phyloP scores from a whole-genome alignment of 2,329 filamentous ascomycete species.

The Exophiala dermatitidis region DNA sequence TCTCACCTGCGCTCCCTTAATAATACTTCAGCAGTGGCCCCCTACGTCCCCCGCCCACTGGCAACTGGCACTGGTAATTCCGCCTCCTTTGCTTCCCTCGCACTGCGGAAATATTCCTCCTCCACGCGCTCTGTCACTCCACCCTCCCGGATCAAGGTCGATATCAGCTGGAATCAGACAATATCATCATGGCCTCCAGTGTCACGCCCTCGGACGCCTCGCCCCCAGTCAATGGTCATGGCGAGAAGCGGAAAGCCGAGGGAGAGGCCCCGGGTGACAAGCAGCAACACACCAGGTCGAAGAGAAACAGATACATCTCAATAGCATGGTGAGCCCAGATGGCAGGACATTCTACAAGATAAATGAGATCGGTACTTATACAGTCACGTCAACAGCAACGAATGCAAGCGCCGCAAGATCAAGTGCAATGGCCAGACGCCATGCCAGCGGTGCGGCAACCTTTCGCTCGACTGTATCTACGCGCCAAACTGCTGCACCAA shows the following conservation, averaged over 20 bases:
- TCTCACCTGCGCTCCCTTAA: no score
- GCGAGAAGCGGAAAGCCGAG: constrained; percentile 24
- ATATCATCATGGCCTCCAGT: constrained; percentile 13
- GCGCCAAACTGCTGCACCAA: constrained; percentile 62
- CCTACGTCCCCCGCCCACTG: no score
- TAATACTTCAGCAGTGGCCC: no score
- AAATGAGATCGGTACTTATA: background rate
- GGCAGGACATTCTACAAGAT: background rate
- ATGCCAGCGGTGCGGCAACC: constrained; percentile 58
- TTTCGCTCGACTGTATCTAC: constrained; percentile 57
- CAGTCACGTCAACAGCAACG: constrained; percentile 43
- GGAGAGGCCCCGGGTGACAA: constrained; percentile 11
- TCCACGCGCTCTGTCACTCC: constrained; percentile 9
- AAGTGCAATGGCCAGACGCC: constrained; percentile 59
- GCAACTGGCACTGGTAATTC: background rate
- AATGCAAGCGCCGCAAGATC: constrained; percentile 61
- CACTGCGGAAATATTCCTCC: constrained; percentile 21
- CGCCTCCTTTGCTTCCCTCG: background rate
- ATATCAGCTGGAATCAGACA: background rate
- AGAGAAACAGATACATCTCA: constrained; percentile 61
- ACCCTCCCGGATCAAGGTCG: background rate
- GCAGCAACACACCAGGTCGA: constrained; percentile 43
- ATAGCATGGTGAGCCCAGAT: constrained; percentile 52
- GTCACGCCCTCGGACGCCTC: constrained; percentile 18
- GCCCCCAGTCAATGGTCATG: constrained; percentile 15